Base-by-base conservation (phyloP, 2,329 filamentous ascomycete genomes). In the Fusarium sp. region DNA sequence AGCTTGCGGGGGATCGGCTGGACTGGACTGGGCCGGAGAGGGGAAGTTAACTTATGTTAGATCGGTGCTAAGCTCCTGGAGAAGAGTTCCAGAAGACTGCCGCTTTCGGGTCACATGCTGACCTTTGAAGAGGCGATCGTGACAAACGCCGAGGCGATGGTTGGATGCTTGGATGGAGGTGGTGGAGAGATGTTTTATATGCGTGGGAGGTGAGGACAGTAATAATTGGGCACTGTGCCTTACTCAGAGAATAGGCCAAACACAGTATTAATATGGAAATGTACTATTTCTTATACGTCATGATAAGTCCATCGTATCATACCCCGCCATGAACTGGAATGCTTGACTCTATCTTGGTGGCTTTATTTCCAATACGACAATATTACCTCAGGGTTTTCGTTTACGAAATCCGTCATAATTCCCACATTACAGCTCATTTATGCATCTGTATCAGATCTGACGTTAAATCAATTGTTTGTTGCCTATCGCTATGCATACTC, bases 91-190 rank as follows among this genome's bases (percentile, higher is more conserved):
- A 69, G 75, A 77, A 77, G 58, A 44, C 68, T 77, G 52, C 75
- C 69, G 44, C 61, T 75, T 50, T 77, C 58, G 18, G 65, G 58
- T 45, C 33, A 67, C 67, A 68, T 75, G 70, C 75, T 77, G 75
- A 77, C 75, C 75, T 68, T 59, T 65, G 32, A 40, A 38, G 60
- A 66, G 50, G 65, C 59, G 73, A 76, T 76, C 69, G 75, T 78
- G 75, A 78, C 76, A 78, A 78, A 78, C 77, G 69, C 66, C 67
- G 53, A 65, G n/a, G 68, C 55, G 44, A 67, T 77, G 75, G 77
- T 78, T 78, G 75, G 77, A 74, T 62, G 69, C 52, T 23, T 11
- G 18, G 27, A 46, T 18, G 38, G 30, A 55, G 38, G 52, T 60
- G 64, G 75, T 77, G 75, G 75, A 74, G 75, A 61, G 64, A 61